Conservation (phyloP, 2,329 filamentous ascomycete species). For the Alternaria longipes region DNA sequence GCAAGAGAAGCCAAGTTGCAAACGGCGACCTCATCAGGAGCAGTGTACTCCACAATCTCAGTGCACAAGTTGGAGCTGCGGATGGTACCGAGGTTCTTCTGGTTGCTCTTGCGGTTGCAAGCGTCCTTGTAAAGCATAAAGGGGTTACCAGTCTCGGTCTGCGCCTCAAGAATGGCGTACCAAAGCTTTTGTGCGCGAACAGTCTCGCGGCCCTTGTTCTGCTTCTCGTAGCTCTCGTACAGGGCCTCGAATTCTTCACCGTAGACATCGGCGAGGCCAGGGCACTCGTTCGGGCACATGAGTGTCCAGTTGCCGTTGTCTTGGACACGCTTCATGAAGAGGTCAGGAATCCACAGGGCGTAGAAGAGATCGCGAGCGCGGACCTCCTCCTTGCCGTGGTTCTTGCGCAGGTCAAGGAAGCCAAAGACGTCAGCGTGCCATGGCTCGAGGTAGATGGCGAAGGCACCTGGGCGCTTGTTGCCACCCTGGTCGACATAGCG, state of each 20-base stretch:
- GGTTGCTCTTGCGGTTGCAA: slow-evolving; percentile 99
- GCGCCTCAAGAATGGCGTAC: slow-evolving; percentile 97
- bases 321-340: slow-evolving; percentile 99
- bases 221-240: slow-evolving; percentile 88
- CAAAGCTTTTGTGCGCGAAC: slow-evolving; percentile 98
- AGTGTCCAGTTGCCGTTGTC: slow-evolving; percentile 96
- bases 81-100: slow-evolving; percentile 99
- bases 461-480: slow-evolving; percentile 98
- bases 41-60: slow-evolving; percentile 97
- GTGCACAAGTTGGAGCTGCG: slow-evolving; percentile 99
- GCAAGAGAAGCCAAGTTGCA: slow-evolving; percentile 97
- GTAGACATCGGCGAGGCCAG: slow-evolving; percentile 94
- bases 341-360: slow-evolving; percentile 96
- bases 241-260: slow-evolving; percentile 96
- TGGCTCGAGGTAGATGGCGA: slow-evolving; percentile 98
- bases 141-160: slow-evolving; percentile 98
- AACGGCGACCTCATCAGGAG: slow-evolving; percentile 97
- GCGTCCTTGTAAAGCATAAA: slow-evolving; percentile 99
- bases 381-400: slow-evolving; percentile 98
- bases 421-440: slow-evolving; percentile 99
- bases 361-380: slow-evolving; percentile 97
- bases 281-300: slow-evolving; percentile 97
- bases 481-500: slow-evolving; percentile 98
- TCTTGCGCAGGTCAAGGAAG: slow-evolving; percentile 98
- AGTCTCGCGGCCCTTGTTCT: slow-evolving; percentile 87